Percentiles rank a stretch among this genome's conserved stretches.
Conservation (phyloP, 164 flowering plant genomes). For the Magnolia sinica region DNA sequence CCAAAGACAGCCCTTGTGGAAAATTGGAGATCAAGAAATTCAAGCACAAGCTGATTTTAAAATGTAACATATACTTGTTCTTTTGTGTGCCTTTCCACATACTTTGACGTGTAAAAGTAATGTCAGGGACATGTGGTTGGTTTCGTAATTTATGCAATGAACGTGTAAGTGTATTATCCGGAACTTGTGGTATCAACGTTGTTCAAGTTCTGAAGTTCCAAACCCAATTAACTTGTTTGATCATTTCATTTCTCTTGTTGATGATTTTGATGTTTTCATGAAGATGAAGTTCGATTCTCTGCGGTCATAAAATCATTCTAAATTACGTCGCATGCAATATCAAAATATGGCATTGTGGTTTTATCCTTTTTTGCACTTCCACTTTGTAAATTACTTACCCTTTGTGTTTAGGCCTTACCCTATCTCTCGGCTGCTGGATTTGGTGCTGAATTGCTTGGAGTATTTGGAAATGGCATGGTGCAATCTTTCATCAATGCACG, state of each 20-base stretch:
- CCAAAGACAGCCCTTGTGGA: too few species aligned
- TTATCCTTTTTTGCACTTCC: not conserved
- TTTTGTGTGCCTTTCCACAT: not conserved
- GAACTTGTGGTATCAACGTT: not conserved
- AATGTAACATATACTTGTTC: not conserved
- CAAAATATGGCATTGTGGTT: not conserved
- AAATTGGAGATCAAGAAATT: too few species aligned
- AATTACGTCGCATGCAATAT: not conserved
- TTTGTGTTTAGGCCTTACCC: constrained; percentile 62
- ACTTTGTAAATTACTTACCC: constrained; percentile 9
- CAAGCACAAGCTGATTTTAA: not conserved
- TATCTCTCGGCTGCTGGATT: constrained; percentile 98
- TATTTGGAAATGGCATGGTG: constrained; percentile 98
- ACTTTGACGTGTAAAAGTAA: not conserved
- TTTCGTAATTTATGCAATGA: not conserved
- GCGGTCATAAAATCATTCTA: not conserved
- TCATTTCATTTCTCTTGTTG: not conserved
- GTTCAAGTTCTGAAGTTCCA: not conserved
- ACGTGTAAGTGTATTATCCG: not conserved
- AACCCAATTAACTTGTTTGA: not conserved
- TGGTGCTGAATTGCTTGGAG: constrained; percentile 92
- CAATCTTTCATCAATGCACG: constrained; percentile 94
- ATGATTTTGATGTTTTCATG: not conserved
- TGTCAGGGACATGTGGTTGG: not conserved
- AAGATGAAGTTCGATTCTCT: not conserved